phyloP scores from a whole-genome alignment of 495 filamentous ascomycete species.

The Penicillium bovifimosum region DNA sequence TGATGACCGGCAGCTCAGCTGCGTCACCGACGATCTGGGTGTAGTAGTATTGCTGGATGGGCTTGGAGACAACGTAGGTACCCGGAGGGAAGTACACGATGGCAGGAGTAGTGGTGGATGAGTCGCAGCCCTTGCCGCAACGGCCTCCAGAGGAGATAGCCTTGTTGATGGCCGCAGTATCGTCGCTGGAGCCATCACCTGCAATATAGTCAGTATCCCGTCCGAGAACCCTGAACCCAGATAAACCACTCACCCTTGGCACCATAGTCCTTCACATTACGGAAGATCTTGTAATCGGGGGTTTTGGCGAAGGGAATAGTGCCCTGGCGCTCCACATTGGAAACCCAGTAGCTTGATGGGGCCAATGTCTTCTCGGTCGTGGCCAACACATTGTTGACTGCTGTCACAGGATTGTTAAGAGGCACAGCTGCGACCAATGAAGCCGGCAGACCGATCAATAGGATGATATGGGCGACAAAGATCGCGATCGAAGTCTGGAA shows the following conservation, averaged over 20 bases:
- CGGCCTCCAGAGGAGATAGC: slow-evolving; percentile 73
- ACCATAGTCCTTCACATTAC: slow-evolving; percentile 83
- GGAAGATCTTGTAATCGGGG: slow-evolving; percentile 65
- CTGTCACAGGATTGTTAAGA: slow-evolving; percentile 32
- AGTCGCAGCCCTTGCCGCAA: slow-evolving; percentile 74
- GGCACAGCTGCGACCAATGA: slow-evolving; percentile 42
- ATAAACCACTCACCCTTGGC: slow-evolving; percentile 49
- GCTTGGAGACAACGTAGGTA: slow-evolving; percentile 64
- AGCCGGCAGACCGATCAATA: slow-evolving; percentile 34
- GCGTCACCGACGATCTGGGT: slow-evolving; percentile 78
- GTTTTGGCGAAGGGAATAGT: slow-evolving; percentile 55
- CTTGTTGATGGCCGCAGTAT: slow-evolving; percentile 82
- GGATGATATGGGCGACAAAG: slow-evolving; percentile 33
- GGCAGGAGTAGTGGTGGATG: slow-evolving; percentile 68
- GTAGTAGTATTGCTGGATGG: slow-evolving; percentile 71
- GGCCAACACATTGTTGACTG: slow-evolving; percentile 9
- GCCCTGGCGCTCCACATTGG: slow-evolving; percentile 65
- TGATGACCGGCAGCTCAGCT: slow-evolving; percentile 63
- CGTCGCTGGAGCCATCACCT: slow-evolving; percentile 76
- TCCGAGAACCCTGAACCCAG: slow-evolving; percentile 3
- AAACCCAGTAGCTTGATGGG: slow-evolving; percentile 64
- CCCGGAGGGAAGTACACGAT: slow-evolving; percentile 79
- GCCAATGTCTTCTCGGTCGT: slow-evolving; percentile 11
- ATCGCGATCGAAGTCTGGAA: slow-evolving; percentile 26
- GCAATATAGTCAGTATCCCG: slow-evolving; percentile 20